Base-by-base conservation (phyloP, 805 yeast genomes). In the Pichia sporocuriosa region DNA sequence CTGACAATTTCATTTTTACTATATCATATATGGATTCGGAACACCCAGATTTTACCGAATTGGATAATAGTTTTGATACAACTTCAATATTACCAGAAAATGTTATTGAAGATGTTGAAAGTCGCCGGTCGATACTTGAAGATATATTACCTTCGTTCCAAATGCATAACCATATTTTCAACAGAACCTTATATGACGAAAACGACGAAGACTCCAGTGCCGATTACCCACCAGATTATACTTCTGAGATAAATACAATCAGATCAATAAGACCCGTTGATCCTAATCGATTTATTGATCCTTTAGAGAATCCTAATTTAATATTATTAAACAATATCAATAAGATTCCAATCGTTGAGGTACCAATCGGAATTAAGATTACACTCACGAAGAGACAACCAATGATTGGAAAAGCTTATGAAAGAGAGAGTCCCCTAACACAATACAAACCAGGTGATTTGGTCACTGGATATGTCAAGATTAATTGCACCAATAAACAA, bases 401-500 rank as follows among this genome's bases (percentile, higher is more conserved):
- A 0, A 35, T 16, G 21, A 19, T 33, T 11, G 52, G 54, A 5
- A 21, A 42, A 13, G 10, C 23, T 6, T 25, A 38, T 13, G 54
- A 56, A 25, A 48, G 47, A 15, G 68, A 65, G 39, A 50, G 55
- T 10, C 49, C 59, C 31, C 52, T 72, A 21, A 65, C 67, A 40
- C 83, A 78, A 55, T 82, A 73, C 53, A 72, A 73, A 16, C 78
- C 80, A n/a, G 86, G 85, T n/a, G 88, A 81, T 54, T 65, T 67
- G 19, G 65, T 82, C 12, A 72, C 75, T 49, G 90, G 90, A 0
- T 74, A 69, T 49, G 60, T 71, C 8, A 50, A 57, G 0, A 62
- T 75, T n/a, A 57, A 62, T 36, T 77, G 75, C 47, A 56, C 49
- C 5, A 56, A 72, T 3, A 38, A 55, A 1, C 46, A 57, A 16